Evolutionary conservation across 2,329 filamentous ascomycete species (phyloP), one percentile per base, ranked within the genome.

Genomic region (Fusarium aywerte): DNA sequence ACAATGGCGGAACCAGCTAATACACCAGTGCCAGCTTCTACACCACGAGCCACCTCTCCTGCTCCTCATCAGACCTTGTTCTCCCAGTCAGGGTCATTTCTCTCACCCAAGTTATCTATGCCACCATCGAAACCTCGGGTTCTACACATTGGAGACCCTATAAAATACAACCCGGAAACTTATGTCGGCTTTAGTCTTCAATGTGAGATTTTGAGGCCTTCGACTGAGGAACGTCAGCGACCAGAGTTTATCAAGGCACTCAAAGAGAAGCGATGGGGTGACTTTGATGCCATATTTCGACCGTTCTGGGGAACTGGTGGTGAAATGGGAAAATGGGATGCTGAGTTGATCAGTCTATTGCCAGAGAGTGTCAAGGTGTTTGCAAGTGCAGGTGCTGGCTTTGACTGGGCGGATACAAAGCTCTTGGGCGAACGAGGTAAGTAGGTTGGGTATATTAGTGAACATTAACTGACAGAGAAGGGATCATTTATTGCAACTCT

Each of bases 401-500:
- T 87, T 72, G 87, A 90, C 76, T 90, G 88, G 88, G 88, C 86
- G 1, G 86, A 90, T 67, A 87, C 85, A 0, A 81, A 86, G 71
- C 76, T 85, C 2, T 74, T 93, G 54, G 90, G 86, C 2, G 80
- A 86, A 63, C 82, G 83, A 73, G 89, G 87, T 86, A 75, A 62
- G 65, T 57, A 4, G 8, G n/a, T 3, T 9, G 10, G 18, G 10
- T 2, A 18, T 10, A 3, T 21, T 3, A 4, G 11, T 18, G 16
- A 65, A 4, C 3, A 49, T 1, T 6, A 4, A 42, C 55, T 72
- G 21, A 72, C 3, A 9, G 31, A 9, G 1, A 48, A 85, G 85
- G 87, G 35, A 85, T 91, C 64, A 78, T 90, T 50, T 93, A 92
- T 78, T 92, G 90, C 81, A 92, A 93, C 78, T 85, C 87, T 4